Evolutionary conservation across 2,329 filamentous ascomycete genomes (phyloP), one percentile per base, ranked within the genome.

Genomic region (Claviceps sp.): DNA sequence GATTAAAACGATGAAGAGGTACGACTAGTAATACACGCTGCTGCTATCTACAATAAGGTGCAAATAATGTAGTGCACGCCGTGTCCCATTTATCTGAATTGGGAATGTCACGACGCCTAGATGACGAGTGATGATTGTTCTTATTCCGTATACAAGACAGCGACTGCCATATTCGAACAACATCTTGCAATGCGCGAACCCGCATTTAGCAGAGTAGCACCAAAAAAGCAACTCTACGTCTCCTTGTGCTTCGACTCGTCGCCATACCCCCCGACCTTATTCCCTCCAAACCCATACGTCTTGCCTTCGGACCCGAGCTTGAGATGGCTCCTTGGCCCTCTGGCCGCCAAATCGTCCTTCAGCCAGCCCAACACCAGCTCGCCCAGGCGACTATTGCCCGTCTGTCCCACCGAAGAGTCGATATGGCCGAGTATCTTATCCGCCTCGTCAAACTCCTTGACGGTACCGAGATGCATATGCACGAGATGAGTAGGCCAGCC

Each of bases 401-500:
- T 62, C 9, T 53, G 56, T 14, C 60, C 65, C 22, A 68, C 62
- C 38, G 64, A 64, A 42, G 61, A 60, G 43, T 68, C 67, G 22
- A 78, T 72, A 26, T 68, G 66, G 17, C 75, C 71, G 49, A 88
- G 73, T 70, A 93, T 90, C 37, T 74, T 71, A 51, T 83, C 81
- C 45, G 91, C 80, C 38, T 73, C 71, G 1, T 89, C 91, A 83
- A 84, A 94, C 67, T 94, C 86, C 73, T 88, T 90, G 56, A 96
- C 85, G 55, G 77, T 80, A 29, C 93, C 93, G 46, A 95, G 67
- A 64, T 89, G 85, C 91, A 98, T 96, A 66, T 97, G 91, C 48
- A 95, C 90, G 39, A 98, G 74, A 69, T 98, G 90, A 1, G 87
- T 95, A 6, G 93, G 93, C 93, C 93, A 98, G 20, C 84, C 83